Conservation (phyloP, 306 rosid genomes). For the Quercus suber region DNA sequence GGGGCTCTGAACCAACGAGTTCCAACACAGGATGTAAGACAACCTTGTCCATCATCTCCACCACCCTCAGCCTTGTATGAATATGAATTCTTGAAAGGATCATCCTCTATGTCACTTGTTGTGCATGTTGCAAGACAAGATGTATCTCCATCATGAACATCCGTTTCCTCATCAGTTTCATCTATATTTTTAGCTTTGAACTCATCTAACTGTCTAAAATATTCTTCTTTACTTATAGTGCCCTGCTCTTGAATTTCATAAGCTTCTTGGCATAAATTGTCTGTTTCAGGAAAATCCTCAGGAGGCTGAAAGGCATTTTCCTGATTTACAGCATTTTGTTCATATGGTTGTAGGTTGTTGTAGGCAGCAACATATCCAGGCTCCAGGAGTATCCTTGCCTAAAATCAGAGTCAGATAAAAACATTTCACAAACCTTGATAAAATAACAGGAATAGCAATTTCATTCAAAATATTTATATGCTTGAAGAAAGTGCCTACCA, state of each 20-base stretch:
- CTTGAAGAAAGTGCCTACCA: background rate
- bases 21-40: conserved; percentile 84
- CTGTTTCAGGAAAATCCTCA: conserved; percentile 32
- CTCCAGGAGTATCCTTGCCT: conserved; percentile 85
- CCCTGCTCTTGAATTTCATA: conserved; percentile 37
- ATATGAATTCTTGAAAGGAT: conserved; percentile 53
- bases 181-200: conserved; percentile 49
- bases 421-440: conserved; percentile 9
- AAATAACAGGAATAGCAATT: background rate
- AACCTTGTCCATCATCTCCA: conserved; percentile 43
- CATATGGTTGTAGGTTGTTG: conserved; percentile 35
- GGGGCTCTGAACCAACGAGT: conserved; percentile 87
- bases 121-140: conserved; percentile 95
- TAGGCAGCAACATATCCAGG: conserved; percentile 44
- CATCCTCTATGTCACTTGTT: conserved; percentile 66
- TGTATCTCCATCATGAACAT: conserved; percentile 53
- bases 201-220: conserved; percentile 67
- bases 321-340: conserved; percentile 26
- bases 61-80: conserved; percentile 60
- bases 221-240: conserved; percentile 58
- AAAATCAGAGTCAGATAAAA: conserved; percentile 22
- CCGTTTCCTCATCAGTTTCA: conserved; percentile 59
- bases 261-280: conserved; percentile 25
- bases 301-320: conserved; percentile 32
- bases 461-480: background rate